phyloP scores from a whole-genome alignment of 148 eudicot species.

The Beta vulgaris region DNA sequence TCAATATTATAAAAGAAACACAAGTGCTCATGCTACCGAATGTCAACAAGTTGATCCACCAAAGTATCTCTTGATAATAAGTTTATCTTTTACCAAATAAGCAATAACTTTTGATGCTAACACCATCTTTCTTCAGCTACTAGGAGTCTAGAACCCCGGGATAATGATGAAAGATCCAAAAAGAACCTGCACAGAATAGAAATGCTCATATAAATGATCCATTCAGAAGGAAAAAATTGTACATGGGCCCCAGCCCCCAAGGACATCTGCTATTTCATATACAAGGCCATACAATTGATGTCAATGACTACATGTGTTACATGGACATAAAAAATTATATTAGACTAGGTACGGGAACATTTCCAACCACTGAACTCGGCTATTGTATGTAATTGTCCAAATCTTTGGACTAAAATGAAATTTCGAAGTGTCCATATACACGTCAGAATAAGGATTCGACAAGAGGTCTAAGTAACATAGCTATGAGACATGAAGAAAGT shows the following conservation, averaged over 20 bases:
- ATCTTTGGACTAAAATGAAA: too few species aligned
- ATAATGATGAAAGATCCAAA: background rate
- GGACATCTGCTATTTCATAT: background rate
- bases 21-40: background rate
- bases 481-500: too few species aligned
- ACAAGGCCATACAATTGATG: background rate
- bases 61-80: background rate
- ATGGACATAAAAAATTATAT: too few species aligned
- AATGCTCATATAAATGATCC: slow-evolving; percentile 3
- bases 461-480: too few species aligned
- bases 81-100: background rate
- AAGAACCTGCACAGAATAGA: slow-evolving; percentile 13
- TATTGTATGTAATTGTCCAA: too few species aligned
- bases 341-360: too few species aligned
- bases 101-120: background rate
- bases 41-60: background rate
- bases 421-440: too few species aligned
- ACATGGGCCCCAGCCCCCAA: background rate
- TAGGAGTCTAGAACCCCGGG: too few species aligned
- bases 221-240: background rate
- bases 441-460: too few species aligned
- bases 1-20: background rate
- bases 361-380: too few species aligned
- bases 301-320: too few species aligned
- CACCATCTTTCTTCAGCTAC: background rate